Percentiles rank a stretch among this genome's conserved stretches.
Conservation (phyloP, 805 yeast species). For the Huiozyma naganishii region DNA sequence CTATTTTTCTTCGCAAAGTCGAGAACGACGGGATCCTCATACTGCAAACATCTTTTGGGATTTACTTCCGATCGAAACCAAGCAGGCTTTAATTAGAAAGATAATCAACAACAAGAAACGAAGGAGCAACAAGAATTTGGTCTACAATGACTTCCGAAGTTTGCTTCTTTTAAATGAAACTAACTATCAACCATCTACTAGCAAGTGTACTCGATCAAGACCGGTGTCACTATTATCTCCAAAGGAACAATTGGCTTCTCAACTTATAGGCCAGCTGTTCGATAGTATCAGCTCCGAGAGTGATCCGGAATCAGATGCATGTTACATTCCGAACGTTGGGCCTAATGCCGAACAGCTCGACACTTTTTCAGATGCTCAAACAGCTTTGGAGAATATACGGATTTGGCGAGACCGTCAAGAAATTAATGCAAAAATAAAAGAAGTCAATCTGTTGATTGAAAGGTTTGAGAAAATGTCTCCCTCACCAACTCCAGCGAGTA, state of each 20-base stretch:
- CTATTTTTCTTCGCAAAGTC: constrained; percentile 2
- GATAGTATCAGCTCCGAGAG: not conserved
- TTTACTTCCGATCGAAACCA: constrained; percentile 6
- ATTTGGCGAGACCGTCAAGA: constrained; percentile 3
- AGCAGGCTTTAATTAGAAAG: constrained; percentile 4
- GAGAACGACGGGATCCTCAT: not conserved
- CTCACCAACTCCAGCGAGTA: constrained; percentile 1
- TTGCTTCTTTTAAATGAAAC: not conserved
- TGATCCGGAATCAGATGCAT: not conserved
- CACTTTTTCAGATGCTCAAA: not conserved
- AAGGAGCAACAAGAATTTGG: not conserved
- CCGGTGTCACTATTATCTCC: not conserved
- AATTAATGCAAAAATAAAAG: constrained; percentile 5
- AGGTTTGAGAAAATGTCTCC: constrained; percentile 4
- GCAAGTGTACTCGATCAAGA: not conserved
- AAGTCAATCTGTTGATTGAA: constrained; percentile 5
- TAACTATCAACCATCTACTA: not conserved
- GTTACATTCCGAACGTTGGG: not conserved
- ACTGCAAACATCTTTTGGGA: constrained; percentile 6
- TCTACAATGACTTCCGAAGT: not conserved
- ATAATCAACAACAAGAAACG: constrained; percentile 3
- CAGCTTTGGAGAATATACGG: constrained; percentile 1
- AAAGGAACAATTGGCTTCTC: constrained; percentile 1
- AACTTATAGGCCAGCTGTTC: constrained; percentile 2
- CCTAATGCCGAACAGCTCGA: not conserved